These are phyloP conservation scores for Penicillium herquei DNA, from an alignment of 495 filamentous ascomycete species.

Conservation along the genomic window DNA sequence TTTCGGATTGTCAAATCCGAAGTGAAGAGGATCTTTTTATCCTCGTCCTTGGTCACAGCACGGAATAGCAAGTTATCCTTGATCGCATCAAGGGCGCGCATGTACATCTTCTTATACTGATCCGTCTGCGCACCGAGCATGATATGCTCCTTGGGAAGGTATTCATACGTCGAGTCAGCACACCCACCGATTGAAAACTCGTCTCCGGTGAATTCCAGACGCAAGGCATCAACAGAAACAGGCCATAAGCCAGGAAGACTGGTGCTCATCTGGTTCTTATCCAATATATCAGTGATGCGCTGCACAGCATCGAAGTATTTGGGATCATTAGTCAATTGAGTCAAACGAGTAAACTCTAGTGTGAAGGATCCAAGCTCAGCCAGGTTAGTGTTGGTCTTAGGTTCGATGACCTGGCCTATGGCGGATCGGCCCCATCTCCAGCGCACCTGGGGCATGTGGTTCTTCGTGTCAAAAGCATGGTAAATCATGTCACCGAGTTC, in stretches of 20 bases:
- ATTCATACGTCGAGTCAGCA: conserved; percentile 94
- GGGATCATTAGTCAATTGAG: conserved; percentile 79
- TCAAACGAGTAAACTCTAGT: conserved; percentile 90
- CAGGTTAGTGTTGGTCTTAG: conserved; percentile 48
- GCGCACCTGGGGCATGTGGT: conserved; percentile 78
- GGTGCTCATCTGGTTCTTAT: conserved; percentile 67
- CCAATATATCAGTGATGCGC: conserved; percentile 78
- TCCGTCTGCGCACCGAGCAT: conserved; percentile 76
- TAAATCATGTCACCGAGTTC: conserved; percentile 88
- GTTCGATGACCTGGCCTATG: conserved; percentile 36
- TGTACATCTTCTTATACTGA: conserved; percentile 81
- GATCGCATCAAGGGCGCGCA: conserved; percentile 62
- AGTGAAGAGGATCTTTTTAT: conserved; percentile 74
- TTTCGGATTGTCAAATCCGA: conserved; percentile 44
- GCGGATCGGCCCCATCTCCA: conserved; percentile 51
- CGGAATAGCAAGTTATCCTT: conserved; percentile 81
- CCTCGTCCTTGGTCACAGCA: conserved; percentile 66
- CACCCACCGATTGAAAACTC: conserved; percentile 79
- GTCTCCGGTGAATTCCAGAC: conserved; percentile 41
- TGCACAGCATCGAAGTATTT: conserved; percentile 94
- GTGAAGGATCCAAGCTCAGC: conserved; percentile 87
- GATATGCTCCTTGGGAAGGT: conserved; percentile 80
- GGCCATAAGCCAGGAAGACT: conserved; percentile 83
- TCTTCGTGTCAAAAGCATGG: conserved; percentile 91
- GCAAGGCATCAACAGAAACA: conserved; percentile 63